Evolutionary conservation across 139 green algal genomes (phyloP).

Genomic region (Pleodorina starrii): DNA sequence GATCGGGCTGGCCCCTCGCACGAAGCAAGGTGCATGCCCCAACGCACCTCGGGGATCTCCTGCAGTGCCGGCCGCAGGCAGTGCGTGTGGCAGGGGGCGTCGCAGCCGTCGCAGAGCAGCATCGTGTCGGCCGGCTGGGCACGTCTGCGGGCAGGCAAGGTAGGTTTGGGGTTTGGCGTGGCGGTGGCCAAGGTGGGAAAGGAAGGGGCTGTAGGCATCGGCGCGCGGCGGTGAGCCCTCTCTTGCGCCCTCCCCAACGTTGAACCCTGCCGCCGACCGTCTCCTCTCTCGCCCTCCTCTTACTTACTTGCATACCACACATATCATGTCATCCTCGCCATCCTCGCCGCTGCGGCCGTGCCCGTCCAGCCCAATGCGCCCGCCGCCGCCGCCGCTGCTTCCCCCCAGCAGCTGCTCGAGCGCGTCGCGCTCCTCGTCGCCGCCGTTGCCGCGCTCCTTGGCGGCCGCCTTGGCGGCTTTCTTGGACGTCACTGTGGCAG

Average conservation of each 20-base stretch:
- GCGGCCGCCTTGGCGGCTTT: neutral
- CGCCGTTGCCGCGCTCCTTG: too few relatives aligned
- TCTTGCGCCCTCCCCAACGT: too few relatives aligned
- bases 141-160: constrained; percentile 37
- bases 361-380: neutral
- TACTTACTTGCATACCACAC: constrained; percentile 8
- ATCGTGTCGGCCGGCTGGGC: constrained; percentile 56
- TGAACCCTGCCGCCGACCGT: too few relatives aligned
- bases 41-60: constrained; percentile 46
- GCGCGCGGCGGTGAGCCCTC: too few relatives aligned
- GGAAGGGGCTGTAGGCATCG: too few relatives aligned
- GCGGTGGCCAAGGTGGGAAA: too few relatives aligned
- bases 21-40: too few relatives aligned
- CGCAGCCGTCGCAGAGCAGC: constrained; percentile 75
- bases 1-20: too few relatives aligned
- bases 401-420: constrained; percentile 1
- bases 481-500: neutral
- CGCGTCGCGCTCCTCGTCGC: neutral
- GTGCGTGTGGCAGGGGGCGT: constrained; percentile 64
- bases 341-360: neutral
- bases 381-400: neutral
- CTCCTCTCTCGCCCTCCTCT: too few relatives aligned
- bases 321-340: neutral
- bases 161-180: too few relatives aligned
- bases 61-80: constrained; percentile 57